These are phyloP conservation scores for Candida ovalis DNA, from an alignment of 805 yeast species.

Conservation along the genomic window DNA sequence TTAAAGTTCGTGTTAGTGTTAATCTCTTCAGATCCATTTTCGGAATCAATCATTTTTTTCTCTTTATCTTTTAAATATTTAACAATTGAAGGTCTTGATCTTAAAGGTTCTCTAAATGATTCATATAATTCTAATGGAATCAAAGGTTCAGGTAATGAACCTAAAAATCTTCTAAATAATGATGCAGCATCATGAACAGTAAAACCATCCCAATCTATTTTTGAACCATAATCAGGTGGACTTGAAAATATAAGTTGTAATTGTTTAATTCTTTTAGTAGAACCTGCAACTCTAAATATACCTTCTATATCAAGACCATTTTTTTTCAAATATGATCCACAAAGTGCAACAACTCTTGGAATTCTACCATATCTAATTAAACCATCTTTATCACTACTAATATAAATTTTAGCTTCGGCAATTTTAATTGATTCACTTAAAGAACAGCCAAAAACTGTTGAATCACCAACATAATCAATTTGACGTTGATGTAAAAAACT, in stretches of 20 bases:
- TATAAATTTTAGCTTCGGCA: slow-evolving; percentile 74
- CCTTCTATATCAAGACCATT: slow-evolving; percentile 83
- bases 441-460: slow-evolving; percentile 75
- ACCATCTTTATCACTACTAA: slow-evolving; percentile 58
- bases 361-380: slow-evolving; percentile 80
- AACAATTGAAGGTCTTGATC: slow-evolving; percentile 58
- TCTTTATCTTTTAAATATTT: slow-evolving; percentile 60
- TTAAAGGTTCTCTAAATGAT: slow-evolving; percentile 71
- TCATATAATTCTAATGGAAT: slow-evolving; percentile 78
- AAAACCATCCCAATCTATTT: slow-evolving; percentile 86
- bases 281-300: slow-evolving; percentile 89
- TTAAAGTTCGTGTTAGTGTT: no score
- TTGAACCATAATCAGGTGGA: slow-evolving; percentile 88
- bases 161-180: slow-evolving; percentile 77
- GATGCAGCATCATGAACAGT: slow-evolving; percentile 97
- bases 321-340: slow-evolving; percentile 81
- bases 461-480: slow-evolving; percentile 41
- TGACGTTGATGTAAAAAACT: slow-evolving; percentile 41
- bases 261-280: slow-evolving; percentile 81
- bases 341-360: slow-evolving; percentile 92
- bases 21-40: not conserved
- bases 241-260: slow-evolving; percentile 78
- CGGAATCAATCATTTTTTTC: slow-evolving; percentile 14
- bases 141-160: slow-evolving; percentile 87
- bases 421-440: slow-evolving; percentile 63